Evolutionary conservation across 345 rosid species (phyloP), one percentile per base, ranked within the genome.

Genomic region (Ceriops decandra): DNA sequence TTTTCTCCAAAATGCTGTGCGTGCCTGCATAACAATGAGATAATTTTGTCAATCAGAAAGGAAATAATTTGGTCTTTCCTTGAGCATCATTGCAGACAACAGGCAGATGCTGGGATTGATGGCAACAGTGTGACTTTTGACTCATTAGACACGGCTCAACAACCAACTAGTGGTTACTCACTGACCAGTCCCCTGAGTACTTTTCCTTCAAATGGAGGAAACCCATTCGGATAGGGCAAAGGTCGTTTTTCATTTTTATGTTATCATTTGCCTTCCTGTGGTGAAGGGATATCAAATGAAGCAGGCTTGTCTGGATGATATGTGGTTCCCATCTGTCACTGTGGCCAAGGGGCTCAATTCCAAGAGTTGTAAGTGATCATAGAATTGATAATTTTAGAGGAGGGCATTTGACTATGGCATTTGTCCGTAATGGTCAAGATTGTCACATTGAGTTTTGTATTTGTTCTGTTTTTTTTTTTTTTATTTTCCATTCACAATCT

Each of bases 201-300:
- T 67, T 72, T 65, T 78, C 58, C 75, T 64, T 69, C 83, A 3
- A 13, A 27, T 53, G 80, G 85, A 69, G 85, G 90, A 68, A 88
- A 89, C 66, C 93, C 90, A 6, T 89, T 88, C 67, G 86, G 85
- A 66, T 85, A 68, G 71, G 51, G 52, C 27, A 63, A 52, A 22
- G 28, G 52, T 21, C 13, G 4, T 17, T 9, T 2, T 42, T 21
- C 24, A 33, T 13, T 2, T 24, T 36, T 60, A 15, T 30, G 5
- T 17, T n/a, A 52, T 9, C 36, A 47, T 53, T 21, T 7, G 16
- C 47, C 53, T 65, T 58, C 51, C 10, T 24, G 62, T 36, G 49
- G 17, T 61, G 27, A 63, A 57, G 21, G 51, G 33, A 58, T 38
- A 68, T 16, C 32, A 21, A 26, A 61, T 47, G 63, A 21, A 32